phyloP scores from a whole-genome alignment of 371 early-diverging fungal species.

The Mycotypha africana region DNA sequence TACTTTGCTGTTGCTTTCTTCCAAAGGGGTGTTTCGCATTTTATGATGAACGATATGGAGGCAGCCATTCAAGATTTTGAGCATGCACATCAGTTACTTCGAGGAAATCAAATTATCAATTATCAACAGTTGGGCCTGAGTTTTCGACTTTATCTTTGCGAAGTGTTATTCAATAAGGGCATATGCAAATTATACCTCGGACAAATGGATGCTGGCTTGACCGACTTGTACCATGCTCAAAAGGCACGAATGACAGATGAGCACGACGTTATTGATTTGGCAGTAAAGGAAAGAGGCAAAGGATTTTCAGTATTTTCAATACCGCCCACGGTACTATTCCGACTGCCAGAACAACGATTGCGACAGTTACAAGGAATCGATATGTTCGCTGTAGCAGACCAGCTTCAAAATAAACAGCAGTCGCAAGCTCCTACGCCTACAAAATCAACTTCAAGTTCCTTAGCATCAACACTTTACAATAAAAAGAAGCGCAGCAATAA shows the following conservation, averaged over 20 bases:
- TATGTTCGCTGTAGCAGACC: conserved; percentile 24
- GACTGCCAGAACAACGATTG: conserved; percentile 75
- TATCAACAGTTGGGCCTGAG: conserved; percentile 91
- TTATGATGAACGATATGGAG: conserved; percentile 53
- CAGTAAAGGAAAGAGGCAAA: conserved; percentile 64
- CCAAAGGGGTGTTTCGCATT: conserved; percentile 83
- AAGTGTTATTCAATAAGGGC: conserved; percentile 87
- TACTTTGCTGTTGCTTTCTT: conserved; percentile 91
- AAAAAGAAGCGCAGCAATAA: conserved; percentile 13
- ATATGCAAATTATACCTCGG: conserved; percentile 77
- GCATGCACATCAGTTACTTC: conserved; percentile 63
- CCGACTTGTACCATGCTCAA: conserved; percentile 73
- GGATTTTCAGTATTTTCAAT: conserved; percentile 74
- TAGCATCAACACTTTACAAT: too few species aligned
- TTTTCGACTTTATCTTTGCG: conserved; percentile 82
- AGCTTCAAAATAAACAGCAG: too few species aligned
- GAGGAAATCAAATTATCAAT: conserved; percentile 88
- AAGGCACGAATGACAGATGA: conserved; percentile 64
- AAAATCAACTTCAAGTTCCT: too few species aligned
- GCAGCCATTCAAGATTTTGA: conserved; percentile 74
- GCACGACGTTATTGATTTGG: conserved; percentile 72
- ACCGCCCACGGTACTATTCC: conserved; percentile 73
- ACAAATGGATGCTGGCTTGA: conserved; percentile 66
- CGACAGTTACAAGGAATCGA: conserved; percentile 28
- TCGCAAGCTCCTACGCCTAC: too few species aligned